Conservation (phyloP, 2,329 filamentous ascomycete species). For the Akanthomyces uredinophilus region DNA sequence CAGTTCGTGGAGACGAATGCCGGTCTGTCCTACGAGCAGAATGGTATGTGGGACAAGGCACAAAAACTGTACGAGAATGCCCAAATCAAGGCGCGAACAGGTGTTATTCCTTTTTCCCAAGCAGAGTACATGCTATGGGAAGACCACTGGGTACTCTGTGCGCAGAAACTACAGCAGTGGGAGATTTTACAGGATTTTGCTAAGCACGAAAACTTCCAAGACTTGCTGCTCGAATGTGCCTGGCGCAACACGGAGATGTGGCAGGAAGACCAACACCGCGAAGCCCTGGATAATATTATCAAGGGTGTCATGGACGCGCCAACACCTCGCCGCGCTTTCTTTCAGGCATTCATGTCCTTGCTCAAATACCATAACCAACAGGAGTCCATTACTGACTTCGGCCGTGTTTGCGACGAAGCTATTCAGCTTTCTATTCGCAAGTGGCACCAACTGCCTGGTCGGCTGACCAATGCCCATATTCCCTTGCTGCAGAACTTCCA, state of each 20-base stretch:
- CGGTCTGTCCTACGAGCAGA: conserved; percentile 95
- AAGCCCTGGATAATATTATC: conserved; percentile 86
- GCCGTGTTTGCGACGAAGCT: conserved; percentile 87
- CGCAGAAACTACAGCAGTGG: conserved; percentile 98
- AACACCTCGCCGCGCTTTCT: conserved; percentile 89
- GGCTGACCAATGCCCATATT: conserved; percentile 91
- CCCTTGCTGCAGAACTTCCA: conserved; percentile 97
- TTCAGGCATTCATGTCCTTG: conserved; percentile 96
- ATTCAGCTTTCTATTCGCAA: conserved; percentile 96
- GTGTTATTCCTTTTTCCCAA: conserved; percentile 91
- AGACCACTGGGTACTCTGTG: conserved; percentile 97
- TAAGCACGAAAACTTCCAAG: conserved; percentile 98
- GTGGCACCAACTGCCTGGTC: conserved; percentile 95
- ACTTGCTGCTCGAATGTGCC: conserved; percentile 87
- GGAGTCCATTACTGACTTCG: conserved; percentile 74
- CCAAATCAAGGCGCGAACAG: conserved; percentile 93
- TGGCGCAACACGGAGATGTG: conserved; percentile 97
- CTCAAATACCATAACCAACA: conserved; percentile 90
- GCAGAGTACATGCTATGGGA: conserved; percentile 99
- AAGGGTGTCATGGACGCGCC: conserved; percentile 97
- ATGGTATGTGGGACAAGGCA: conserved; percentile 98
- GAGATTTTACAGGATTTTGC: conserved; percentile 96
- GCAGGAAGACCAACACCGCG: conserved; percentile 78
- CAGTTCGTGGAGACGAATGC: conserved; percentile 98
- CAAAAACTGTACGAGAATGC: conserved; percentile 95